phyloP scores from a whole-genome alignment of 2,329 filamentous ascomycete species.

The Atkinsonella hypoxylon region DNA sequence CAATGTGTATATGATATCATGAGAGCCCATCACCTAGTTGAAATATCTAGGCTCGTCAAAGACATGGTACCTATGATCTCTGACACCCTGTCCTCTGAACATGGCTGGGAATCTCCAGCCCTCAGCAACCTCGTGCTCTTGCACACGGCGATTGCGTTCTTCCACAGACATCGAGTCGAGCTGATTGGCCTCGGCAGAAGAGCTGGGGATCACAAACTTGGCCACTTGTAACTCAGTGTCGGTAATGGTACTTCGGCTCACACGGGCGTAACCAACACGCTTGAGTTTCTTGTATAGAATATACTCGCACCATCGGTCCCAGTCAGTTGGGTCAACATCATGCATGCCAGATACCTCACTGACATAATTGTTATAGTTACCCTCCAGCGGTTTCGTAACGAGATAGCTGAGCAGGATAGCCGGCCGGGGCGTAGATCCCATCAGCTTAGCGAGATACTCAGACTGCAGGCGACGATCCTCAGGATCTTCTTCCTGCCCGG shows the following conservation, averaged over 20 bases:
- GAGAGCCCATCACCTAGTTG: slow-evolving; percentile 15
- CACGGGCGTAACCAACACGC: slow-evolving; percentile 77
- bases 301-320: slow-evolving; percentile 99
- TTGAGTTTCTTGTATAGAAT: slow-evolving; percentile 86
- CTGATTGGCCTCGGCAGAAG: slow-evolving; percentile 41
- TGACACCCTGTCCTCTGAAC: slow-evolving; percentile 75
- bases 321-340: slow-evolving; percentile 84
- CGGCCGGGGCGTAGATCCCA: slow-evolving; percentile 72
- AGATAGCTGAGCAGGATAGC: slow-evolving; percentile 83
- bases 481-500: slow-evolving; percentile 89
- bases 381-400: slow-evolving; percentile 78
- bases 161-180: slow-evolving; percentile 33
- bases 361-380: slow-evolving; percentile 96
- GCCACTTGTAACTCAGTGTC: slow-evolving; percentile 95
- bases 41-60: slow-evolving; percentile 83
- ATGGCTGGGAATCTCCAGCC: slow-evolving; percentile 73
- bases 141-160: slow-evolving; percentile 44
- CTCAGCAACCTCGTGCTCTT: slow-evolving; percentile 62
- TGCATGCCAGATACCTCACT: slow-evolving; percentile 80
- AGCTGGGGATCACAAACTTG: slow-evolving; percentile 74
- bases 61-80: slow-evolving; percentile 88
- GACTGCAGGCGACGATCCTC: slow-evolving; percentile 83
- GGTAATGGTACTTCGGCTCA: slow-evolving; percentile 83
- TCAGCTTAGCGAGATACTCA: slow-evolving; percentile 74
- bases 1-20: not conserved